phyloP scores from a whole-genome alignment of 2,329 filamentous ascomycete genomes.

The Cadophora sp. region DNA sequence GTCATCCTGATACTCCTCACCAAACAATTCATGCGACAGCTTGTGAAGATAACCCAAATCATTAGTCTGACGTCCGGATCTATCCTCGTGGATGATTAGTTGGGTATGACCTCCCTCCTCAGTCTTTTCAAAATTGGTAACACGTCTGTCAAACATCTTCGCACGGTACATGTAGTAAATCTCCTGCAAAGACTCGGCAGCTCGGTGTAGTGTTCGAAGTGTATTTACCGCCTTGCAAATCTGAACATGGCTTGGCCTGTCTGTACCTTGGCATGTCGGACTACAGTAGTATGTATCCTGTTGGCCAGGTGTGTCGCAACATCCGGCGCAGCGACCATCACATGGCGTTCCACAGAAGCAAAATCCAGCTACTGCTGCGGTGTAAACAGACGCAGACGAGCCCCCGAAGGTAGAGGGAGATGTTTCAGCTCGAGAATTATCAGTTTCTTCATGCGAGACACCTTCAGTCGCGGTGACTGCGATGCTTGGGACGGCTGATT shows the following conservation, averaged over 20 bases:
- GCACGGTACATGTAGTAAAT: constrained; percentile 15
- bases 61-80: background rate
- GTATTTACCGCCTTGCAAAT: constrained; percentile 6
- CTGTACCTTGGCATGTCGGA: constrained; percentile 6
- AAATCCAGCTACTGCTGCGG: background rate
- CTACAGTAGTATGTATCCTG: constrained; percentile 18
- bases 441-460: background rate
- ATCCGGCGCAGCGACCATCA: background rate
- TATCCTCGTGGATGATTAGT: background rate
- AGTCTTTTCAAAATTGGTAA: constrained; percentile 4
- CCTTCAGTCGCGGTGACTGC: background rate
- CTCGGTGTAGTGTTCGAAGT: background rate
- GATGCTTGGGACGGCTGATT: background rate
- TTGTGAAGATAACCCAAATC: background rate
- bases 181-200: constrained; percentile 1
- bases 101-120: background rate
- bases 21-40: background rate
- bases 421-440: background rate
- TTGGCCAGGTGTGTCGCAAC: background rate
- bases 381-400: background rate
- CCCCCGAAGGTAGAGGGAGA: background rate
- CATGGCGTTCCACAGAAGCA: constrained; percentile 2
- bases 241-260: constrained; percentile 9
- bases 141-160: constrained; percentile 7
- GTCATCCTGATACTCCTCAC: background rate